Conservation (phyloP, 257 asterid genomes). For the Solanum virginianum region DNA sequence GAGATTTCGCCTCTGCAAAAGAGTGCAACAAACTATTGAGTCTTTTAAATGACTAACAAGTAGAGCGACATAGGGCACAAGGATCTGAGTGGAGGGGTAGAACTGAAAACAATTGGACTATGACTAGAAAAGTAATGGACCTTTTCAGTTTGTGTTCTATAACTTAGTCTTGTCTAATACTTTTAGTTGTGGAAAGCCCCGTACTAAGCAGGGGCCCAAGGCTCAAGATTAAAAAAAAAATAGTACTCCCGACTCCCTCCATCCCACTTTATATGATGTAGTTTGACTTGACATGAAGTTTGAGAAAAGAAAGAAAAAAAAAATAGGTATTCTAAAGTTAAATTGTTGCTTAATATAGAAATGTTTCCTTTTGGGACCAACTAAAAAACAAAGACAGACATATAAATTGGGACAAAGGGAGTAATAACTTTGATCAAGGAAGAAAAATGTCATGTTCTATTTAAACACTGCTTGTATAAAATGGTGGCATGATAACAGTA, state of each 20-base stretch:
- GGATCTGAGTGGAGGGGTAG: neutral
- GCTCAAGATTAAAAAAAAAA: neutral
- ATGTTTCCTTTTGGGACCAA: too few species aligned
- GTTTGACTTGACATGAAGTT: too few species aligned
- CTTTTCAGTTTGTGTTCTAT: neutral
- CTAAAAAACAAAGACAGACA: too few species aligned
- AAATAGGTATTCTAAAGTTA: too few species aligned
- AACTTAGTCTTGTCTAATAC: neutral
- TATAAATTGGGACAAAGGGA: too few species aligned
- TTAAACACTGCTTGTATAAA: neutral
- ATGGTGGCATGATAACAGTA: neutral
- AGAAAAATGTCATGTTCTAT: neutral
- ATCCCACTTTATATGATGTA: too few species aligned
- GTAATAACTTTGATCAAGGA: neutral
- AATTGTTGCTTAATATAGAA: too few species aligned
- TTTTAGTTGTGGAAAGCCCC: neutral
- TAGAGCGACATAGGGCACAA: neutral
- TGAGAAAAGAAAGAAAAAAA: too few species aligned
- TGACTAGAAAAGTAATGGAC: neutral
- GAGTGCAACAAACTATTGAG: neutral
- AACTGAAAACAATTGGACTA: neutral
- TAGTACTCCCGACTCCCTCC: too few species aligned
- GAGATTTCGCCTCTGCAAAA: conserved; percentile 76
- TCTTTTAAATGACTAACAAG: neutral
- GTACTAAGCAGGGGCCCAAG: too few species aligned